phyloP scores from a whole-genome alignment of 1,284 basidiomycete genomes.

The Pseudomicrostroma phylloplanum region DNA sequence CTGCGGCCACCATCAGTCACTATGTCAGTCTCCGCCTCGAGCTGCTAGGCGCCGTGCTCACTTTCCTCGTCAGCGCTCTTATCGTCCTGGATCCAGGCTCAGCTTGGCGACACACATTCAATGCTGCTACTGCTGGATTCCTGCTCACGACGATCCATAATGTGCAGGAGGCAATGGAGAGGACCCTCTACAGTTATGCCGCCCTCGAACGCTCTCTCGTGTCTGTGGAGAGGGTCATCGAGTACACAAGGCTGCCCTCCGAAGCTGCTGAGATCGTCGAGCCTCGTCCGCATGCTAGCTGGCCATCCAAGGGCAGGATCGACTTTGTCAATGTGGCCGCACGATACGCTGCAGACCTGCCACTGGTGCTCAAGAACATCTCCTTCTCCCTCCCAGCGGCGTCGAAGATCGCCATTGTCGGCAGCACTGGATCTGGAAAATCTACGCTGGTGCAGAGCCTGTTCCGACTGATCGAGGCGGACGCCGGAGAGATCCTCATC shows the following conservation, averaged over 20 bases:
- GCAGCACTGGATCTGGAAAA: constrained; percentile 56
- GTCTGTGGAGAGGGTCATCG: constrained; percentile 54
- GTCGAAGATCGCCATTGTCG: constrained; percentile 79
- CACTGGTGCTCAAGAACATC: constrained; percentile 55
- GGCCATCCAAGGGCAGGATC: constrained; percentile 55
- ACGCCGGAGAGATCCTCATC: constrained; percentile 28
- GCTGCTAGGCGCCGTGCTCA: background rate
- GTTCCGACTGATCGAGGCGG: constrained; percentile 38
- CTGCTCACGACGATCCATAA: background rate
- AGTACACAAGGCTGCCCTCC: constrained; percentile 36
- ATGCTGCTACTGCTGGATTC: background rate
- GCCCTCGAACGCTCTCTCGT: constrained; percentile 20
- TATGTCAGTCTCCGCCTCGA: background rate
- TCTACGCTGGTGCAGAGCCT: constrained; percentile 40
- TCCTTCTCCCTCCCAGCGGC: constrained; percentile 58
- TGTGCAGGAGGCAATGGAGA: background rate
- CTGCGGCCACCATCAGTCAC: background rate
- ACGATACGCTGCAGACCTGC: constrained; percentile 55
- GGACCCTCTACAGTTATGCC: constrained; percentile 14
- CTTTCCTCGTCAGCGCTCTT: background rate
- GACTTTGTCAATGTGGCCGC: constrained; percentile 53
- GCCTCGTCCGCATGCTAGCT: constrained; percentile 21
- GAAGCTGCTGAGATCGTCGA: constrained; percentile 16
- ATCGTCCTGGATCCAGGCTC: constrained; percentile 1
- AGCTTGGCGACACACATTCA: background rate